Conservation (phyloP, 1,284 basidiomycete species). For the Ganoderma multipileum region DNA sequence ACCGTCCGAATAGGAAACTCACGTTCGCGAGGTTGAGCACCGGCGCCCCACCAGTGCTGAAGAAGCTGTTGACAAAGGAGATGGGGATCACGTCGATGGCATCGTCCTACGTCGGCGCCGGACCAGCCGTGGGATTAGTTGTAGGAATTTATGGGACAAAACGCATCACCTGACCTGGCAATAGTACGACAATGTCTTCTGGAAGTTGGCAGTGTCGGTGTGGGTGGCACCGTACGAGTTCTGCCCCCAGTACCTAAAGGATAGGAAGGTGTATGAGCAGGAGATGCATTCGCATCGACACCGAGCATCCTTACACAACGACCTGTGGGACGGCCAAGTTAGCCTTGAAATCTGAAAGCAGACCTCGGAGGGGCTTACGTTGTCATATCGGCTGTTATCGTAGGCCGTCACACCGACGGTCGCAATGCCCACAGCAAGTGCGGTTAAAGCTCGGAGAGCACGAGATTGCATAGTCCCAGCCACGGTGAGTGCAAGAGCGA, state of each 20-base stretch:
- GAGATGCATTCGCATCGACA: not conserved
- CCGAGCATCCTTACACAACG: conserved; percentile 8
- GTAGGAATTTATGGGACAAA: not conserved
- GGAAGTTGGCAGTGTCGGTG: conserved; percentile 56
- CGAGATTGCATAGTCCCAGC: conserved; percentile 18
- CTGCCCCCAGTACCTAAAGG: conserved; percentile 67
- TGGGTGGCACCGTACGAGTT: conserved; percentile 69
- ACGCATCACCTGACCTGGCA: conserved; percentile 50
- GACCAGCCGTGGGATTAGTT: not conserved
- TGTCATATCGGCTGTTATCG: conserved; percentile 65
- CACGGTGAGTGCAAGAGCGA: conserved; percentile 18
- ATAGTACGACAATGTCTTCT: conserved; percentile 62
- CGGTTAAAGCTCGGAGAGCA: conserved; percentile 26
- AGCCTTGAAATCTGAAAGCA: not conserved
- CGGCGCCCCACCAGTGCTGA: conserved; percentile 60
- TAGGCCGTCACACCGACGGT: conserved; percentile 40
- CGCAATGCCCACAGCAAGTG: conserved; percentile 23
- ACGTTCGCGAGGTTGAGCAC: conserved; percentile 71
- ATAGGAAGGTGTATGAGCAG: conserved; percentile 7
- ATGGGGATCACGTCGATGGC: conserved; percentile 68
- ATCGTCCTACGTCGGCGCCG: conserved; percentile 51
- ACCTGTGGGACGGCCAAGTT: not conserved
- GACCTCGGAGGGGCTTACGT: conserved; percentile 47
- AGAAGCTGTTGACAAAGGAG: conserved; percentile 68
- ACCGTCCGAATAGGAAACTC: conserved; percentile 20